A percentile compares a stretch with the other conserved stretches of the same genome.
Conservation (phyloP, 176 grass and related monocot species). For the Carex kokanica region DNA sequence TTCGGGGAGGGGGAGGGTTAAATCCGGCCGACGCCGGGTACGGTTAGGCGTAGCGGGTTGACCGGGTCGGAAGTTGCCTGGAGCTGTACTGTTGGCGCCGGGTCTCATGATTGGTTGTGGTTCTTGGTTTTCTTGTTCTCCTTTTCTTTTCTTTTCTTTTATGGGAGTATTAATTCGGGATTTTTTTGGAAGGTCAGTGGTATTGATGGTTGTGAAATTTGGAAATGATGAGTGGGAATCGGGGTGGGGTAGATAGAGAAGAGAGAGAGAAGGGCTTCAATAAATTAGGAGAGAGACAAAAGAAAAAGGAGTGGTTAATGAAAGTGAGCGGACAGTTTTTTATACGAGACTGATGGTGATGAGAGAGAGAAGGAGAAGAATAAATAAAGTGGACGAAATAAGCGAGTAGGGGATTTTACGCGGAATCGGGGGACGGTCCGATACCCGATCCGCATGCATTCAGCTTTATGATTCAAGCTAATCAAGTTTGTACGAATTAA, state of each 20-base stretch:
- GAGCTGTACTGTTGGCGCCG: conserved; percentile 19
- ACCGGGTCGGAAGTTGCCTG: conserved; percentile 29
- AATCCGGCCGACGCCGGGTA: conserved; percentile 43
- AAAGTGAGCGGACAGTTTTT: conserved; percentile 21
- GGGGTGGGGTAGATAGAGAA: conserved; percentile 1
- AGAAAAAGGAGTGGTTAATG: conserved; percentile 11
- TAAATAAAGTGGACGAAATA: conserved; percentile 8
- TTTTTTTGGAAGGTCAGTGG: conserved; percentile 20
- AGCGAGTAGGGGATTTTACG: neutral
- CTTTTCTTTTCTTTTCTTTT: neutral
- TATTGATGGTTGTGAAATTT: conserved; percentile 3
- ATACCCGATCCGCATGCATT: no score
- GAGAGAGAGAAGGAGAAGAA: neutral
- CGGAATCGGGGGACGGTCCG: no score
- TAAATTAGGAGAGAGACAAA: conserved; percentile 25
- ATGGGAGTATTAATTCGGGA: neutral
- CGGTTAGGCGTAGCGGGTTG: conserved; percentile 37
- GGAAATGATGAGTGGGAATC: neutral
- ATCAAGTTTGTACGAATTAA: no score
- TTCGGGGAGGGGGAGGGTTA: conserved; percentile 48
- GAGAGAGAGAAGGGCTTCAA: conserved; percentile 18
- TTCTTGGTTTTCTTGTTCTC: conserved; percentile 26
- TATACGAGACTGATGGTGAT: neutral
- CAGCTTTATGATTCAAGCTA: no score
- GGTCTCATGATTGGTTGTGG: conserved; percentile 25